A percentile compares a stretch with the other conserved stretches of the same genome.
These are phyloP conservation scores for Ceratocystis cubensis DNA, from an alignment of 2,329 filamentous ascomycete genomes.

Conservation along the genomic window DNA sequence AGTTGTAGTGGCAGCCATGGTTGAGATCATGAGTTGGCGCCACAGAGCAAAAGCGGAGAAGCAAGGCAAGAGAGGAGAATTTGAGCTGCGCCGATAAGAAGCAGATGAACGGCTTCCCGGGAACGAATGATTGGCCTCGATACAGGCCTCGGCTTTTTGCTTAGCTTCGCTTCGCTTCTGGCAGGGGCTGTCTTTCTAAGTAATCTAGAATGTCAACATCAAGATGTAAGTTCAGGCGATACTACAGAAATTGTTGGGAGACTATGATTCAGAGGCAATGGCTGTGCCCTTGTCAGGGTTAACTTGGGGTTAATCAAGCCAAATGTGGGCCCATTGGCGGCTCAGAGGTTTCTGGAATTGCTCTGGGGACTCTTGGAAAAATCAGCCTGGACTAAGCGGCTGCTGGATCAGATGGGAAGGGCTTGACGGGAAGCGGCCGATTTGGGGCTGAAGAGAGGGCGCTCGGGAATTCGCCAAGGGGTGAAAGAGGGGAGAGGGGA, in stretches of 20 bases:
- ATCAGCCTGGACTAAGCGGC: too few relatives aligned
- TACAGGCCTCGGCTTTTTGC: neutral
- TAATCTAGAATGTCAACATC: neutral
- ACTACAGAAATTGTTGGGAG: neutral
- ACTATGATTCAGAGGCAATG: neutral
- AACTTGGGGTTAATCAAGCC: neutral
- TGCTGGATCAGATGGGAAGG: neutral
- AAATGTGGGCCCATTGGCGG: neutral
- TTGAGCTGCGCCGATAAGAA: neutral
- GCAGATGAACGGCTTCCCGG: neutral
- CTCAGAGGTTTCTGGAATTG: neutral
- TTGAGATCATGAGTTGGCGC: constrained; percentile 28
- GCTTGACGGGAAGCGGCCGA: neutral
- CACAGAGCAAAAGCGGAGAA: constrained; percentile 6
- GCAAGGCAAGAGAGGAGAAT: neutral
- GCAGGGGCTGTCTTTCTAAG: neutral
- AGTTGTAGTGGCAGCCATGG: constrained; percentile 19
- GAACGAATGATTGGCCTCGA: neutral
- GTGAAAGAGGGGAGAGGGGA: too few relatives aligned
- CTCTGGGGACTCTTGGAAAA: neutral
- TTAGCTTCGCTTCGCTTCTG: neutral
- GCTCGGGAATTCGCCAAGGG: neutral
- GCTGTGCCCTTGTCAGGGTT: neutral
- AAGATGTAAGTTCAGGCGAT: neutral
- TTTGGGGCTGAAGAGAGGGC: neutral